Base-by-base conservation (phyloP, 345 rosid species). In the Leavenworthia alabamica region DNA sequence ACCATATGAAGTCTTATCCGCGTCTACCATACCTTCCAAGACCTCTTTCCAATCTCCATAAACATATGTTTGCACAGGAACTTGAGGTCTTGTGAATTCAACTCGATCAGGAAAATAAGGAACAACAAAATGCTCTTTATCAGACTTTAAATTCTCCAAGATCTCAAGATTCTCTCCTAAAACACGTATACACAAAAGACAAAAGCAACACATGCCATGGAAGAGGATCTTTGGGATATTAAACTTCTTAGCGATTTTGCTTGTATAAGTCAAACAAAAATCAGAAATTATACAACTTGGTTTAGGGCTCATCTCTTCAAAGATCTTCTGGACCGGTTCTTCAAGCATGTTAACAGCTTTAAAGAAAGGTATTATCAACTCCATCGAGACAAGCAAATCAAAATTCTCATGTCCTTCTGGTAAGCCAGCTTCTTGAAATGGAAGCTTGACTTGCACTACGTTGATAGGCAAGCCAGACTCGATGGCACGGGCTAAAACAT, bases 281-380 rank as follows among this genome's bases (percentile, higher is more conserved):
- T 80, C 87, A 0, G 82, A 68, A n/a, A 82, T 74, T 60, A 82
- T 27, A 55, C 84, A 76, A 50, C 64, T 75, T 0, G 87, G 84
- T 22, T 4, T 20, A 9, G 83, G 79, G 4, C 1, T 67, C 62
- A 82, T 56, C 64, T 67, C 67, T 43, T 64, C 60, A 3, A 79
- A 29, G 50, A 67, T 43, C 16, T 76, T 64, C 17, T 37, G 14
- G 0, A 68, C 73, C 8, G 66, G 80, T 13, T 60, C 64, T 55
- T 67, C 77, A 1, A 72, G 59, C 71, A 46, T 16, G 63, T 24
- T 64, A 6, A 41, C 19, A 1, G 61, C 78, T 17, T 39, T 48
- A 27, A 68, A 44, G 49, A 79, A 76, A 3, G 68, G 50, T 6
- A 31, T 0, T 17, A 44, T 24, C 10, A 13, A n/a, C 45, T 62